These are phyloP conservation scores for Golubevia sp. DNA, from an alignment of 1,284 basidiomycete species.

Conservation along the genomic window DNA sequence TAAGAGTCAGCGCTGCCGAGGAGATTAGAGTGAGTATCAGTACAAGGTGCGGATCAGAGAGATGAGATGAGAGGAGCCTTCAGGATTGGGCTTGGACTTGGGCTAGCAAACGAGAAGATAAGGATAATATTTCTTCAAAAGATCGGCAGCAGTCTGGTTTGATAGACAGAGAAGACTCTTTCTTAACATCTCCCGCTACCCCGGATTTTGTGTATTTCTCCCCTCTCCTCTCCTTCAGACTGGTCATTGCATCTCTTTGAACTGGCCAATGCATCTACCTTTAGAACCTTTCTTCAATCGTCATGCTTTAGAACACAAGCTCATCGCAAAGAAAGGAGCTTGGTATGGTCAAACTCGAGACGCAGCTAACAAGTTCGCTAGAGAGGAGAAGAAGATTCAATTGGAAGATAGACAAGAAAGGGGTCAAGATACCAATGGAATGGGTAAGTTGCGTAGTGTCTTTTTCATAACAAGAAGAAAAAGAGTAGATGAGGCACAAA, in stretches of 20 bases:
- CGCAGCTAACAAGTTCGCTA: constrained; percentile 12
- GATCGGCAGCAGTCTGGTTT: too few relatives aligned
- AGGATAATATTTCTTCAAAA: too few relatives aligned
- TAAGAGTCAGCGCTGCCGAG: constrained; percentile 69
- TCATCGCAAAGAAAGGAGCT: constrained; percentile 23
- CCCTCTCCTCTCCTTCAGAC: constrained; percentile 61
- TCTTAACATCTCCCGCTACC: not conserved
- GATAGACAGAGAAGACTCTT: not conserved
- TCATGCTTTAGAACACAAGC: constrained; percentile 23
- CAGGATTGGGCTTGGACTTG: too few relatives aligned
- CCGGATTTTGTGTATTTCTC: not conserved
- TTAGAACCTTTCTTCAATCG: constrained; percentile 37
- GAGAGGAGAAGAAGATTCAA: not conserved
- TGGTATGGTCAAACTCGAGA: constrained; percentile 17
- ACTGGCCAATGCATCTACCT: constrained; percentile 43
- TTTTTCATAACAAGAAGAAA: too few relatives aligned
- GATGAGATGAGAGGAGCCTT: too few relatives aligned
- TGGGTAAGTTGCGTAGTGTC: too few relatives aligned
- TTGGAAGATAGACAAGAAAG: not conserved
- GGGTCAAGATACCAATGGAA: not conserved
- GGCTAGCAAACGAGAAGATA: too few relatives aligned
- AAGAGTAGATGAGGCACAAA: not conserved
- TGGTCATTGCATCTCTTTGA: constrained; percentile 28
- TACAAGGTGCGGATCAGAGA: too few relatives aligned
- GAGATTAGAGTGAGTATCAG: constrained; percentile 68